phyloP scores from a whole-genome alignment of 352 stramenopile genomes.

The Phytophthora podocarpi region DNA sequence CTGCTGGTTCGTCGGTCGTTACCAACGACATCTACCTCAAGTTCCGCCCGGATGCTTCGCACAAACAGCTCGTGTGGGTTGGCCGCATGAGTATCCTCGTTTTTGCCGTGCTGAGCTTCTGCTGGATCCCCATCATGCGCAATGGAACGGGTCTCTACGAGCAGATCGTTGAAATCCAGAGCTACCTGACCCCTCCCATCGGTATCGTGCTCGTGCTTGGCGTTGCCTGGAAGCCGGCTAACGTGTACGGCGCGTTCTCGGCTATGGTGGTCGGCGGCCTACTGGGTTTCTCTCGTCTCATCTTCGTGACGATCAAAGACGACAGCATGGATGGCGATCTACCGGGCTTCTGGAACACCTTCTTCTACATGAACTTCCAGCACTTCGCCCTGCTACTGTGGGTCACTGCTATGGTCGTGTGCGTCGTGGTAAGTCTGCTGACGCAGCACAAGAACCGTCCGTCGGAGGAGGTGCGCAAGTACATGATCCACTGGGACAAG shows the following conservation, averaged over 20 bases:
- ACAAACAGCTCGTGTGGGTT: conserved; percentile 66
- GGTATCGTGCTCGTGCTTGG: conserved; percentile 66
- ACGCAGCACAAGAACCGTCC: conserved; percentile 48
- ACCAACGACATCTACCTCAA: conserved; percentile 76
- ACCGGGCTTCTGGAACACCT: conserved; percentile 47
- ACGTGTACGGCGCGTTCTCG: conserved; percentile 52
- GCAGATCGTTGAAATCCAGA: conserved; percentile 66
- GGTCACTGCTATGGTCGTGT: conserved; percentile 51
- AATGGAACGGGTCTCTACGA: conserved; percentile 66
- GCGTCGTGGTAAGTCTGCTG: conserved; percentile 55
- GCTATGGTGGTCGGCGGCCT: conserved; percentile 56
- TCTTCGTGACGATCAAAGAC: conserved; percentile 64
- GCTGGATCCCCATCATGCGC: conserved; percentile 70
- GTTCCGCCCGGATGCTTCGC: conserved; percentile 51
- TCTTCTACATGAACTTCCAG: conserved; percentile 80
- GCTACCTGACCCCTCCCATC: conserved; percentile 64
- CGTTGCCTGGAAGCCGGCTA: conserved; percentile 56
- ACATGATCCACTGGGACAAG: conserved; percentile 59
- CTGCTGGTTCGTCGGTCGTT: conserved; percentile 59
- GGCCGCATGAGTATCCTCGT: conserved; percentile 52
- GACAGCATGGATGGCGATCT: conserved; percentile 47
- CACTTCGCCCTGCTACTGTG: conserved; percentile 68
- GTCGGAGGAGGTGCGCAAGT: conserved; percentile 42
- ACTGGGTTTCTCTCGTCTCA: conserved; percentile 51
- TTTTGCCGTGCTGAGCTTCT: conserved; percentile 61